These are phyloP conservation scores for Gautieria morchelliformis DNA, from an alignment of 768 basidiomycete genomes.

Conservation along the genomic window DNA sequence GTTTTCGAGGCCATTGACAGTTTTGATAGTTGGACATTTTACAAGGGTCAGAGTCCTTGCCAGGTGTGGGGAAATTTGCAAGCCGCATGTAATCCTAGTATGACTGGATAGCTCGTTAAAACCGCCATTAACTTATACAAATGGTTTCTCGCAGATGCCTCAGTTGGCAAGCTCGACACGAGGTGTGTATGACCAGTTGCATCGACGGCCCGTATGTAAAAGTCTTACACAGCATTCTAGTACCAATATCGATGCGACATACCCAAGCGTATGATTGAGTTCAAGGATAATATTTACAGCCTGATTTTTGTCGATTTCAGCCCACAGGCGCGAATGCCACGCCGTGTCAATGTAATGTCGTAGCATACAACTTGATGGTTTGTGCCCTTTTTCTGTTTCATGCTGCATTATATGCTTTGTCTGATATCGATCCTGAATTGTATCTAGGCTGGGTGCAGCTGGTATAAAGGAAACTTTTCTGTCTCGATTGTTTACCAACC, in stretches of 20 bases:
- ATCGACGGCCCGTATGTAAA: background rate
- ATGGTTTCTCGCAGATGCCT: background rate
- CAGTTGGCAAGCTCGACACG: background rate
- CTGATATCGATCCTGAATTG: background rate
- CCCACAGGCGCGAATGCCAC: background rate
- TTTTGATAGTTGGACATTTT: background rate
- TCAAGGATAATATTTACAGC: background rate
- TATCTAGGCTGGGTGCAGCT: background rate
- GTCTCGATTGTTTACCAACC: background rate
- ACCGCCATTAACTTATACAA: too few species aligned
- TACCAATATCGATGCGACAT: background rate
- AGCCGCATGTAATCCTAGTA: background rate
- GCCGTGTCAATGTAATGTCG: background rate
- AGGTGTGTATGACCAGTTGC: background rate
- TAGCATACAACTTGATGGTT: slow-evolving; percentile 1
- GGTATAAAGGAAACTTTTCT: background rate
- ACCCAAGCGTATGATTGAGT: background rate
- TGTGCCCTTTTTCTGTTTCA: background rate
- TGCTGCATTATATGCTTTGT: too few species aligned
- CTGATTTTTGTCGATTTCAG: background rate
- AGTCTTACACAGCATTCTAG: background rate
- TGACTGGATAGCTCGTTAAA: background rate
- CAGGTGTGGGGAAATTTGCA: slow-evolving; percentile 1
- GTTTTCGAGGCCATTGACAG: background rate
- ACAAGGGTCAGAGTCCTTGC: background rate